Evolutionary conservation across 208 protist genomes (phyloP).

Genomic region (Trypanosoma theileri): DNA sequence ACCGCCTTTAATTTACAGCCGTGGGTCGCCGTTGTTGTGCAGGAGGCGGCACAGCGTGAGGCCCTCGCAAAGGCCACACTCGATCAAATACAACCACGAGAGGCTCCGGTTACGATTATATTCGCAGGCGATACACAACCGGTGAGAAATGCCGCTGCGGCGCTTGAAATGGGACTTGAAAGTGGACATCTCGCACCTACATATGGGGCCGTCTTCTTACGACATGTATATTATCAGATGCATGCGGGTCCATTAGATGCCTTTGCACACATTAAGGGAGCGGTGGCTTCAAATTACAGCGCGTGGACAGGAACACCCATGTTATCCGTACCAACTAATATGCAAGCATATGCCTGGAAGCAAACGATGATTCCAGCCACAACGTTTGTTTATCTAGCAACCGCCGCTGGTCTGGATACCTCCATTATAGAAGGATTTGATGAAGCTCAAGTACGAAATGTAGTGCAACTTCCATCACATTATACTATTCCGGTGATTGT

Average conservation of each 20-base stretch:
- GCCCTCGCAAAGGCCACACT: slow-evolving; percentile 58
- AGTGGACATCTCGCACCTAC: slow-evolving; percentile 46
- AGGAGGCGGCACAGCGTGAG: slow-evolving; percentile 33
- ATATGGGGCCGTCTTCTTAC: slow-evolving; percentile 56
- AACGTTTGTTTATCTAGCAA: slow-evolving; percentile 68
- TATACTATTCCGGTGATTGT: slow-evolving; percentile 84
- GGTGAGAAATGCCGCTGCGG: slow-evolving; percentile 59
- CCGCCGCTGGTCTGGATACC: slow-evolving; percentile 63
- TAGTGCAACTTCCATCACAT: slow-evolving; percentile 62
- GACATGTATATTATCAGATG: slow-evolving; percentile 73
- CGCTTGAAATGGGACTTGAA: slow-evolving; percentile 63
- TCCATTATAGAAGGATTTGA: slow-evolving; percentile 88
- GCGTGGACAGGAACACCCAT: slow-evolving; percentile 47
- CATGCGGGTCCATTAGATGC: slow-evolving; percentile 56
- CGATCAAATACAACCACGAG: slow-evolving; percentile 63
- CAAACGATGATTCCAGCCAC: slow-evolving; percentile 84
- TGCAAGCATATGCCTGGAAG: slow-evolving; percentile 85
- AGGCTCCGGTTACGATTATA: slow-evolving; percentile 68
- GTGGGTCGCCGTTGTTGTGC: slow-evolving; percentile 85
- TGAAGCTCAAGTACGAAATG: slow-evolving; percentile 61
- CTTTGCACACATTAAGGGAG: slow-evolving; percentile 55
- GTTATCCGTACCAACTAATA: slow-evolving; percentile 63
- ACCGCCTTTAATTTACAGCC: slow-evolving; percentile 86
- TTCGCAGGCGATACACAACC: slow-evolving; percentile 76
- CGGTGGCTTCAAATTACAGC: slow-evolving; percentile 60